phyloP scores from a whole-genome alignment of 805 yeast genomes.

The Saccharomyces paradoxus region DNA sequence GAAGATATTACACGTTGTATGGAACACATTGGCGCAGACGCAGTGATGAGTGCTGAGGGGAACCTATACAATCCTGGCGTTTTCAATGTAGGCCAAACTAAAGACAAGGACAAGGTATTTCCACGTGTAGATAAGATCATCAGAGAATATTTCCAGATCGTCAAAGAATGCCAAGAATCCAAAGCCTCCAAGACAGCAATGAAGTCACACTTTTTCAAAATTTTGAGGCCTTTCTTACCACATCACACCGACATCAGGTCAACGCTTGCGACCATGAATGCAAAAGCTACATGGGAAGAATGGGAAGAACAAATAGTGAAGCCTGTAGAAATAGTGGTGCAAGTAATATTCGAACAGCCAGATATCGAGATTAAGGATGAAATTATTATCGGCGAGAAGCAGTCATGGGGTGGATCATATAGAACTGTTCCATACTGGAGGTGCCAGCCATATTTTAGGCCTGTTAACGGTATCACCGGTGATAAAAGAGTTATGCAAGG shows the following conservation, averaged over 20 bases:
- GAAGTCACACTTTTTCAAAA: conserved; percentile 88
- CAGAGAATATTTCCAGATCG: conserved; percentile 84
- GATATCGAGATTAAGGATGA: conserved; percentile 50
- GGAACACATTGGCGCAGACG: conserved; percentile 63
- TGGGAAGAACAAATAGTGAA: conserved; percentile 49
- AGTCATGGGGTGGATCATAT: conserved; percentile 75
- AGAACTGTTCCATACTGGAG: conserved; percentile 88
- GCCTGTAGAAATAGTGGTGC: conserved; percentile 61
- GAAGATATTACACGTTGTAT: conserved; percentile 71
- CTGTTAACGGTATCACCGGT: conserved; percentile 68
- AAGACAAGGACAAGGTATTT: conserved; percentile 54
- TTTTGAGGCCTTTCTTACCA: conserved; percentile 72
- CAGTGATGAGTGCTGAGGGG: conserved; percentile 97
- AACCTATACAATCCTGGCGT: conserved; percentile 90
- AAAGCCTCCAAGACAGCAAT: conserved; percentile 73
- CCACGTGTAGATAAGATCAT: conserved; percentile 80
- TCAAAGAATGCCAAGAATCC: conserved; percentile 35
- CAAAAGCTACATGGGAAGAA: conserved; percentile 38
- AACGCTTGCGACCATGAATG: conserved; percentile 48
- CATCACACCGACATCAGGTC: conserved; percentile 72
- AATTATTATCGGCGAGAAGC: conserved; percentile 45
- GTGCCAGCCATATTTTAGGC: conserved; percentile 89
- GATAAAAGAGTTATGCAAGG: conserved; percentile 33
- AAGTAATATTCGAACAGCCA: conserved; percentile 42
- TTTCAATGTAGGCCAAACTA: conserved; percentile 37